Conservation (phyloP, 768 basidiomycete genomes). For the Boletus pseudo-olivaceus region DNA sequence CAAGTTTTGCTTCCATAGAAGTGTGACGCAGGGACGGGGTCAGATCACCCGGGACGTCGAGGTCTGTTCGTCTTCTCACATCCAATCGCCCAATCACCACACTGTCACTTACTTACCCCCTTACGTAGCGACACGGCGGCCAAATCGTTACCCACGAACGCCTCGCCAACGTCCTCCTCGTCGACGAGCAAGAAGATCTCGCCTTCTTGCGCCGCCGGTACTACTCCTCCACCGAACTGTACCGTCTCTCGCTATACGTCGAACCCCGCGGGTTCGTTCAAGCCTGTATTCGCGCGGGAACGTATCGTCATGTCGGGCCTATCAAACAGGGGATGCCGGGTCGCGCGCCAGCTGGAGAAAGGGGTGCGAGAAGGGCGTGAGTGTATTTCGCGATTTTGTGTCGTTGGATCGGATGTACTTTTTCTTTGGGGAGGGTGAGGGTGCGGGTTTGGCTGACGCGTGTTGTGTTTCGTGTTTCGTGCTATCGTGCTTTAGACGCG, state of each 20-base stretch:
- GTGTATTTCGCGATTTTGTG: background rate
- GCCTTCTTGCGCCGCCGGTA: constrained; percentile 22
- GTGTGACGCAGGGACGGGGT: constrained; percentile 21
- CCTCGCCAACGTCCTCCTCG: constrained; percentile 23
- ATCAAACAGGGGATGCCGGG: constrained; percentile 23
- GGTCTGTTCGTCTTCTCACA: constrained; percentile 6
- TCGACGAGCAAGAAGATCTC: constrained; percentile 30
- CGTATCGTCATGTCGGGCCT: constrained; percentile 13
- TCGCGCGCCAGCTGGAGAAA: background rate
- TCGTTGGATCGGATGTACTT: background rate
- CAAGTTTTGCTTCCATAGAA: constrained; percentile 27
- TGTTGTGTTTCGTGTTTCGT: background rate
- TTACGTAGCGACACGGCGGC: constrained; percentile 21
- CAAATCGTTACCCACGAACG: constrained; percentile 14
- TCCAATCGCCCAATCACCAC: background rate
- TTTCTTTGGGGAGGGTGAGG: background rate
- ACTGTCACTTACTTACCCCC: too few species aligned
- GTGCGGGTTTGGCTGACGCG: background rate
- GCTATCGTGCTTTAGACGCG: constrained; percentile 13
- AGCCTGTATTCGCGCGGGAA: constrained; percentile 12
- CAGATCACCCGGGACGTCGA: constrained; percentile 19
- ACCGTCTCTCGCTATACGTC: constrained; percentile 19
- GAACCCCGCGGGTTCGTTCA: constrained; percentile 28
- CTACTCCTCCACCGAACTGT: constrained; percentile 18
- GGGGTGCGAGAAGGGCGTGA: background rate